Evolutionary conservation across 2,329 filamentous ascomycete genomes (phyloP), one percentile per base, ranked within the genome.

Genomic region (Aspergillus ustus): DNA sequence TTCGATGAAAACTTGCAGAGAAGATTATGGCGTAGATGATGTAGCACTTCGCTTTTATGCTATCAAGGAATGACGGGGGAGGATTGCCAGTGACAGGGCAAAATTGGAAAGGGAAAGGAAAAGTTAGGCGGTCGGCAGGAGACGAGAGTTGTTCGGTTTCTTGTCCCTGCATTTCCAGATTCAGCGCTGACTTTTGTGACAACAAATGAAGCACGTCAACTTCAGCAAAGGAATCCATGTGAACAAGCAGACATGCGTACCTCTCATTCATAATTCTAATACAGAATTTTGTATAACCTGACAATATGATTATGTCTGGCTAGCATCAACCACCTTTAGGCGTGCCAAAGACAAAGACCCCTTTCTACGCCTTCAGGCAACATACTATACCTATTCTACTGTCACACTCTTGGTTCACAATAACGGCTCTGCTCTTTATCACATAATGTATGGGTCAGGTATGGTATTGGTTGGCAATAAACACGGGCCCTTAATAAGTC

Each of bases 61-160:
- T 20, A 43, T 54, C 29, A 22, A 52, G 46, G 5, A 34, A 22
- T 50, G 49, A 51, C 34, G 37, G 28, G 56, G 57, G 31, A 48
- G 37, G 25, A 45, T 20, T 37, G 22, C 44, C 17, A 2, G 22
- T n/a, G 25, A 55, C n/a, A 48, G 43, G 43, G 8, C 40, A 49
- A 59, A 59, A 59, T 40, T 40, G 44, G 51, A 31, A 52, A 22
- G 28, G 44, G 50, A 43, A 31, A 43, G 57, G 44, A 58, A 59
- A 59, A 49, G 51, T 46, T 59, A 49, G 50, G 57, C 50, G 49
- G 57, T 52, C 57, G 49, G 40, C 50, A 29, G 34, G 57, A 45
- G 56, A 58, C 17, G 20, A 44, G 50, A 46, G 25, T 34, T 28
- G 20, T 22, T 59, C 31, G 31, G 51, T 52, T 59, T 28, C 56